Evolutionary conservation across 208 protist genomes (phyloP).

Genomic region (Novymonas esmeraldas): DNA sequence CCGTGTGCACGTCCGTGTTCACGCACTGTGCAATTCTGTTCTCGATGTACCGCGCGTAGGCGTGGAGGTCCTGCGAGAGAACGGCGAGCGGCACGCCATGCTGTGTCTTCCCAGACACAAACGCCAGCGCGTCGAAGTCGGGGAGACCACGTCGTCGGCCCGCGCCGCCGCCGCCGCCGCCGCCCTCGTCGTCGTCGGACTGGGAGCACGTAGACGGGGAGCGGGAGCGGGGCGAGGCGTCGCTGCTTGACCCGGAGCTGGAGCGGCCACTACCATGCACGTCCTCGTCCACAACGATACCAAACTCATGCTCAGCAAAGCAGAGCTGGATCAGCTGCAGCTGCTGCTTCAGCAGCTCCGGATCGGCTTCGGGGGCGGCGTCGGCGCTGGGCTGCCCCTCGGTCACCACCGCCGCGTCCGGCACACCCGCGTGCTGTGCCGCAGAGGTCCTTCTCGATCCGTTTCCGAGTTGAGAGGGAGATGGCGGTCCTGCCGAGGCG

Average conservation of each 20-base stretch:
- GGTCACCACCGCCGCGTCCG: not conserved
- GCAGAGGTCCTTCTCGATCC: no score
- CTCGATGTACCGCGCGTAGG: conserved; percentile 57
- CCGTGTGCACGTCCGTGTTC: conserved; percentile 76
- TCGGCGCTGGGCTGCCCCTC: not conserved
- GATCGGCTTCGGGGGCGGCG: conserved; percentile 8
- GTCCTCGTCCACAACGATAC: conserved; percentile 51
- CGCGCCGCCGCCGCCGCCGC: no score
- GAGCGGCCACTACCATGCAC: not conserved
- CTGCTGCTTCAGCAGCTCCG: conserved; percentile 50
- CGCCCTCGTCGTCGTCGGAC: no score
- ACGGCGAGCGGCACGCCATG: conserved; percentile 70
- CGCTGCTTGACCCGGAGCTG: conserved; percentile 14
- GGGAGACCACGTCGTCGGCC: no score
- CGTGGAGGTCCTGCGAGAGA: conserved; percentile 70
- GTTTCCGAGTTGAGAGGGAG: no score
- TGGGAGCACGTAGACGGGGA: conserved; percentile 52
- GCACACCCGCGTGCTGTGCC: no score
- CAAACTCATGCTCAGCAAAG: conserved; percentile 89
- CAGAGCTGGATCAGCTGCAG: conserved; percentile 86
- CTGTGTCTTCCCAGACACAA: conserved; percentile 73
- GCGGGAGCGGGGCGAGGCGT: not conserved
- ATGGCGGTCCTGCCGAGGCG: no score
- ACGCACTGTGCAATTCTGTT: conserved; percentile 73
- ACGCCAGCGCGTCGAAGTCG: conserved; percentile 62